Percentiles rank a stretch among this genome's conserved stretches.
Conservation (phyloP, 2,329 filamentous ascomycete species). For the Cryphonectria carpinicola region DNA sequence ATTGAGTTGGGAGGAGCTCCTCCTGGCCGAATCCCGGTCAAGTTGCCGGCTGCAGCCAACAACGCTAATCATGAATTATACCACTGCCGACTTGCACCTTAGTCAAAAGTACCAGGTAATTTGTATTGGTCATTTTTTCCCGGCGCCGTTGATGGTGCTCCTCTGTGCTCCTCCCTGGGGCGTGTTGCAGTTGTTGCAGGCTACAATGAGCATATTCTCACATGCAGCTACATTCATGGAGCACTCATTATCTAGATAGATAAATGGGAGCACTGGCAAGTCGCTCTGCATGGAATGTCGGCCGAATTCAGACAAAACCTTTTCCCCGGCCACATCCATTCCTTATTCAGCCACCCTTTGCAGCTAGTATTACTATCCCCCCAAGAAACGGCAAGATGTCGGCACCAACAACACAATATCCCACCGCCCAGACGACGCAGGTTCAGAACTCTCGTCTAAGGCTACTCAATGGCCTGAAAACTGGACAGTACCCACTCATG, state of each 20-base stretch:
- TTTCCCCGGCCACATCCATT: background rate
- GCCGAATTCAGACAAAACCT: background rate
- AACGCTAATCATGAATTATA: background rate
- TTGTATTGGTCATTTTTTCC: background rate
- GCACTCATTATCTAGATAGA: background rate
- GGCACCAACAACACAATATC: slow-evolving; percentile 30
- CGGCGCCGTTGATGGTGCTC: background rate
- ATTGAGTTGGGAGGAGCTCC: slow-evolving; percentile 4
- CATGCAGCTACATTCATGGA: background rate
- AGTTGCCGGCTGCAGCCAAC: background rate
- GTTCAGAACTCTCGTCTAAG: slow-evolving; percentile 46
- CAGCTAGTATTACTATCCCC: background rate
- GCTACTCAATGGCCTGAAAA: slow-evolving; percentile 48
- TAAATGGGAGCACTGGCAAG: background rate
- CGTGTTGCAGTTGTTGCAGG: background rate
- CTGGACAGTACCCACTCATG: slow-evolving; percentile 47
- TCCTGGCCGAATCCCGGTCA: background rate
- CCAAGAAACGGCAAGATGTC: slow-evolving; percentile 6
- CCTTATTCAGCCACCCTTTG: background rate
- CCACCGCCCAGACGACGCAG: slow-evolving; percentile 38
- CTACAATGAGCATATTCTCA: background rate
- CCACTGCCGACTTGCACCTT: background rate
- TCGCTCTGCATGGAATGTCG: background rate
- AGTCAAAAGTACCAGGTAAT: background rate
- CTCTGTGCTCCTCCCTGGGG: slow-evolving; percentile 5